Evolutionary conservation across 2,329 filamentous ascomycete species (phyloP), one percentile per base, ranked within the genome.

Genomic region (Bipolaris zeicola): DNA sequence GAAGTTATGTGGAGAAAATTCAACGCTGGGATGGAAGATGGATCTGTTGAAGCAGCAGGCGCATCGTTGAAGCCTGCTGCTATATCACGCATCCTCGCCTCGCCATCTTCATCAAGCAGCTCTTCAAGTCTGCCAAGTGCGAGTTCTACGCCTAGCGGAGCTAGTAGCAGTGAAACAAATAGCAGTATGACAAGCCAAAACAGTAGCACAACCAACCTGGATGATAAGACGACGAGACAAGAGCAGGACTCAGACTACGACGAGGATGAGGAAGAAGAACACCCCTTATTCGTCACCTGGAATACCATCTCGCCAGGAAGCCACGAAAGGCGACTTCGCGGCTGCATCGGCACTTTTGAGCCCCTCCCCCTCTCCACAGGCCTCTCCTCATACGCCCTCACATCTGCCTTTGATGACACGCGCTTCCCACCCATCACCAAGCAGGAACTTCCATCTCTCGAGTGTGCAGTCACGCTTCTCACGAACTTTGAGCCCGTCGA

Each of bases 231-330:
- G 71, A 50, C 66, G 73, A 57, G 64, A 65, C 39, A 64, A 63
- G 46, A 62, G 55, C 41, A 55, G 65, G 60, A 62, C 33, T 55
- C 54, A 13, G 64, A 60, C 77, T 24, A 60, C 70, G 50, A 67
- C 73, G 57, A 62, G 28, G 59, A 57, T 11, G 52, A 51, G 1
- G 57, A 58, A 18, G 63, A 59, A 77, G 26, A 73, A 78, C 82
- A 85, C 60, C 94, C 94, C 0, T 83, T 98, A 37, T 98, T 98
- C 74, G 91, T 99, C 44, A 96, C 93, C 6, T 98, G 94, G 93
- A 96, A 97, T 79, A 91, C 86, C 0, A 67, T 92, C 52, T 86
- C 84, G 11, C 18, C 37, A 6, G 34, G 6, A 76, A 81, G 20
- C 80, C 74, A 50, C 64, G 79, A 86, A 62, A 87, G 88, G 73